Conservation (phyloP, 2,329 filamentous ascomycete genomes). For the Trichoderma citrinoviride region DNA sequence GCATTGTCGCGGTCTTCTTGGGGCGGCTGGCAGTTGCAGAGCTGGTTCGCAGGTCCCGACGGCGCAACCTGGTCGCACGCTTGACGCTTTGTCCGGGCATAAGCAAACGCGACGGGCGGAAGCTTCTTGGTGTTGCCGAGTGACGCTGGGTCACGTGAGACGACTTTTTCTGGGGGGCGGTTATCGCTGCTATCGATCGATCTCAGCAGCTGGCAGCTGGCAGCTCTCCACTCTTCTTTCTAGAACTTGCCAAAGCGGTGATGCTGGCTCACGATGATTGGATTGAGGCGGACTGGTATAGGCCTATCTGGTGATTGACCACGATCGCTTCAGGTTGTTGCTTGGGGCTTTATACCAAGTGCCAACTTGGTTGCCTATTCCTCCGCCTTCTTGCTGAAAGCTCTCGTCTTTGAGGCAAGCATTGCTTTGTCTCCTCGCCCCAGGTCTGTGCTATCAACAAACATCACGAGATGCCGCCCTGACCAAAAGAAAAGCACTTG, state of each 20-base stretch:
- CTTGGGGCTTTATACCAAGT: neutral
- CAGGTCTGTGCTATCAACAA: neutral
- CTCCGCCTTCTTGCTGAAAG: neutral
- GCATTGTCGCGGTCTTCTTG: constrained; percentile 8
- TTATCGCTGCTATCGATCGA: neutral
- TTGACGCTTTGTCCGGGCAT: constrained; percentile 3
- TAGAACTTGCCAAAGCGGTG: neutral
- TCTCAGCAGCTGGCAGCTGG: neutral
- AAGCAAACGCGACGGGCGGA: constrained; percentile 20
- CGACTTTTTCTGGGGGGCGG: neutral
- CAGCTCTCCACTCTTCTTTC: neutral
- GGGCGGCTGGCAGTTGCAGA: neutral
- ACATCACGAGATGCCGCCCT: neutral
- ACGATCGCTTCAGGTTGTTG: neutral
- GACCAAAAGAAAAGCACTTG: neutral
- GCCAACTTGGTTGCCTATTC: neutral
- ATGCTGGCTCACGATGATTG: neutral
- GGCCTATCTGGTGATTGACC: too few relatives aligned
- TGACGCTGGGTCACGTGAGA: constrained; percentile 8
- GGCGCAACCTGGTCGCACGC: constrained; percentile 20
- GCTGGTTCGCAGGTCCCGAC: neutral
- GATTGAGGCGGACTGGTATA: neutral
- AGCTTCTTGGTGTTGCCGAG: constrained; percentile 10
- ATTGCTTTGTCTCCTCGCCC: neutral
- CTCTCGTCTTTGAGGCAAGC: neutral